A percentile compares a stretch with the other conserved stretches of the same genome.
phyloP scores from a whole-genome alignment of 208 protist genomes.

The Crithidia bombi region DNA sequence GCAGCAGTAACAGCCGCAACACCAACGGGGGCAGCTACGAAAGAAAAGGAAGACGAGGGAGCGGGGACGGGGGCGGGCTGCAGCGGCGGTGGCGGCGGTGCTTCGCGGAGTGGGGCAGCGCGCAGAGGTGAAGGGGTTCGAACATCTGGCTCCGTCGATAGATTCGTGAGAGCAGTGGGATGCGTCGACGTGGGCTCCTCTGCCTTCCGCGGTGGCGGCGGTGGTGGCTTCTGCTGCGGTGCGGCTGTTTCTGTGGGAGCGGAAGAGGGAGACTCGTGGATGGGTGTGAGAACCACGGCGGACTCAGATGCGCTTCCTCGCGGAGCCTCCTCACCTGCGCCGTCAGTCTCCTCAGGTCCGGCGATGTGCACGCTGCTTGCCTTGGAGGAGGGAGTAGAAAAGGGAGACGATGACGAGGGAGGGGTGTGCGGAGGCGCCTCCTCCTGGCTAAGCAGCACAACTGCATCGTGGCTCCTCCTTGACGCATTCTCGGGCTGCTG shows the following conservation, averaged over 20 bases:
- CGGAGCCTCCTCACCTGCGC: background rate
- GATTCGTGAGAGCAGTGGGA: background rate
- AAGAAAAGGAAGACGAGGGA: background rate
- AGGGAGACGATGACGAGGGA: background rate
- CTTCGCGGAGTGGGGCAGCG: constrained; percentile 9
- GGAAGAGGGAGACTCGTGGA: background rate
- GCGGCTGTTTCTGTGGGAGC: background rate
- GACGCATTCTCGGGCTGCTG: background rate
- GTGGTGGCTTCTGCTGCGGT: background rate
- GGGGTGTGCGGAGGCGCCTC: background rate
- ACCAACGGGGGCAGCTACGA: background rate
- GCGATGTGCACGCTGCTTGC: constrained; percentile 13
- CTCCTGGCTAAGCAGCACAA: background rate
- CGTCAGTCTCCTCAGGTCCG: background rate
- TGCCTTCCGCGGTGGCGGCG: background rate
- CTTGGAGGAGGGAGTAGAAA: constrained; percentile 3
- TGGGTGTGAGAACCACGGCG: constrained; percentile 3
- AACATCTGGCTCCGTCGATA: background rate
- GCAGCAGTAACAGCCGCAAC: background rate
- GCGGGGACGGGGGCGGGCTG: background rate
- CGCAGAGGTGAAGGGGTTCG: constrained; percentile 31
- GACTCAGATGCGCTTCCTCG: background rate
- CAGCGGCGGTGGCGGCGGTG: constrained; percentile 14
- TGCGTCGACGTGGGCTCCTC: background rate
- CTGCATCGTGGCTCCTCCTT: background rate